These are phyloP conservation scores for Chlorella sp. DNA, from an alignment of 139 green algal genomes.

Conservation along the genomic window DNA sequence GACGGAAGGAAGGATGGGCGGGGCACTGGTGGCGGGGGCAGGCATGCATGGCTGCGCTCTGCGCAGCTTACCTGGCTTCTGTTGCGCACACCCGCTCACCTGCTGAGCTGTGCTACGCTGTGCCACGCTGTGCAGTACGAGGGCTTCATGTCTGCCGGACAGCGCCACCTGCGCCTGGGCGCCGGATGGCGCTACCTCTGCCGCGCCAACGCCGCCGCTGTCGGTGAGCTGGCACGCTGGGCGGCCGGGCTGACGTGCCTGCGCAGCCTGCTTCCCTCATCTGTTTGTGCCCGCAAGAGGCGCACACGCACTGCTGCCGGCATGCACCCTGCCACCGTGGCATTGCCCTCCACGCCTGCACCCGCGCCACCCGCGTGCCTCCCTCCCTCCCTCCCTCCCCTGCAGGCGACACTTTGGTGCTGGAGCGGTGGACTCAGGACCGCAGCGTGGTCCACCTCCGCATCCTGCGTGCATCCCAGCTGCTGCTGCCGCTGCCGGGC, in stretches of 20 bases:
- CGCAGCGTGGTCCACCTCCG: slow-evolving; percentile 42
- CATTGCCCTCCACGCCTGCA: background rate
- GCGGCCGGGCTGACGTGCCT: background rate
- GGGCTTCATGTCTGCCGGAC: slow-evolving; percentile 50
- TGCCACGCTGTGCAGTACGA: slow-evolving; percentile 62
- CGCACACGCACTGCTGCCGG: background rate
- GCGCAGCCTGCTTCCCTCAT: background rate
- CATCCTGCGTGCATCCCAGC: slow-evolving; percentile 6
- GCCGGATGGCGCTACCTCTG: slow-evolving; percentile 56
- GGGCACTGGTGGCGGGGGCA: too few species aligned
- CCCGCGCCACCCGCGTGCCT: background rate
- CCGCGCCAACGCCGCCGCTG: slow-evolving; percentile 36
- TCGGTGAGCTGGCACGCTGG: slow-evolving; percentile 25
- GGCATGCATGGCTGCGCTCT: too few species aligned
- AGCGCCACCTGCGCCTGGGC: slow-evolving; percentile 59
- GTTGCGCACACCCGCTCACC: background rate
- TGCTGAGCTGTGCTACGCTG: background rate
- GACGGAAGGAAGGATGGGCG: too few species aligned
- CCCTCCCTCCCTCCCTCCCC: background rate
- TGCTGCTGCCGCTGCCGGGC: background rate
- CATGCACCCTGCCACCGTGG: background rate
- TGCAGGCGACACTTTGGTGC: slow-evolving; percentile 52
- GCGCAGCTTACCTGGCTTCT: too few species aligned
- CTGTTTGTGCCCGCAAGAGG: background rate
- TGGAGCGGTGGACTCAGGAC: slow-evolving; percentile 57